Evolutionary conservation across 2,329 filamentous ascomycete genomes (phyloP), one percentile per base, ranked within the genome.

Genomic region (Exophiala phaeomuriformis): DNA sequence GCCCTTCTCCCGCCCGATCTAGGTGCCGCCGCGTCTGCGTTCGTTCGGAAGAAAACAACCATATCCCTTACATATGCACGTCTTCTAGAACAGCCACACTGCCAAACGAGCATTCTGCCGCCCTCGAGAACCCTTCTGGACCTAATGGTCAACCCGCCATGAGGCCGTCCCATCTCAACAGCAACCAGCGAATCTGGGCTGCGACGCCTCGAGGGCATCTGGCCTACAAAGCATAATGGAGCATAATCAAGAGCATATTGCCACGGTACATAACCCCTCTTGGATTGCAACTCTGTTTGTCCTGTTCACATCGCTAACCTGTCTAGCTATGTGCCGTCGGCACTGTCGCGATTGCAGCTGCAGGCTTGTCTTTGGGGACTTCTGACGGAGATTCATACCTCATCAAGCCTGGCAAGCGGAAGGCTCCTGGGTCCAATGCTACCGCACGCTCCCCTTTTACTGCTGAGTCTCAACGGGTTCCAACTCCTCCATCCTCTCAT

Each of bases 311-410:
- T 35, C 43, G 27, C 55, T 60, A 47, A 60, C 44, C 28, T 37
- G 61, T 61, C 44, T 63, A 83, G 80, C 75, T 84, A 64, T 82
- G 78, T 78, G 81, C 81, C 64, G 72, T 80, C 67, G 79, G 79
- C 72, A 81, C 79, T 64, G 72, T 82, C 69, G 79, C 78, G 67
- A 75, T 81, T 61, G 81, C 80, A 61, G 75, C 77, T 52, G 72
- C 80, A 53, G 81, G 81, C 57, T 72, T 80, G 60, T 77, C 77
- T 52, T 72, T 82, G 63, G 79, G 76, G 64, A 76, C 75, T 61
- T 72, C 74, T 52, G 71, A 76, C 62, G 53, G 47, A 50, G 54
- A 62, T 28, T 52, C 58, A 36, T 53, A 53, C 41, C 45, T 57
- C 7, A 53, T 60, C 19, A 57, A 52, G 44, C 60, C 60, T 37